phyloP scores from a whole-genome alignment of 495 filamentous ascomycete species.

The Talaromyces adpressus region DNA sequence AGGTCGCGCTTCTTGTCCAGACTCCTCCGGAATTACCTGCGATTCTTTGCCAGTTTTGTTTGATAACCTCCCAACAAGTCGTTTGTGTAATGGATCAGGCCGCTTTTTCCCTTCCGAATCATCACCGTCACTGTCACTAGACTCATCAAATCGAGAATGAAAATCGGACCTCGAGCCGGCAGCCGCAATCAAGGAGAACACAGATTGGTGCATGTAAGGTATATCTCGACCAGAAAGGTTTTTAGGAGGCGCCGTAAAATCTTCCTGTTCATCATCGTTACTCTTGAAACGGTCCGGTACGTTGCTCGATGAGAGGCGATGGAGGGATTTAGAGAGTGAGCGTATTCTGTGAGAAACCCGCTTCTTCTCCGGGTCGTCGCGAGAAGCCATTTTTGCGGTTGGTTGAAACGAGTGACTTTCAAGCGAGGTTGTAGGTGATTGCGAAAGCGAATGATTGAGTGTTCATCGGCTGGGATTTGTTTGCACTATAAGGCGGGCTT shows the following conservation, averaged over 20 bases:
- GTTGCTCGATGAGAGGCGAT: conserved; percentile 56
- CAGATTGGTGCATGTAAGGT: conserved; percentile 83
- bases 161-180: conserved; percentile 77
- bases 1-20: neutral
- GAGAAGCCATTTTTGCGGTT: conserved; percentile 7
- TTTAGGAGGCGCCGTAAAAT: conserved; percentile 56
- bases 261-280: conserved; percentile 64
- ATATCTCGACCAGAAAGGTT: conserved; percentile 32
- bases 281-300: conserved; percentile 73
- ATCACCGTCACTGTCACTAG: conserved; percentile 72
- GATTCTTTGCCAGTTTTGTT: neutral
- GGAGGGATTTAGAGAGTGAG: conserved; percentile 49
- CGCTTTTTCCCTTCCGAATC: conserved; percentile 22
- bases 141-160: conserved; percentile 72
- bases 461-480: neutral
- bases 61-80: neutral
- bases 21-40: conserved; percentile 10
- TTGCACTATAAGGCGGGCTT: neutral
- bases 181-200: conserved; percentile 92
- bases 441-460: neutral
- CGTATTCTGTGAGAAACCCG: conserved; percentile 44
- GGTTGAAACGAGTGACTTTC: neutral
- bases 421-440: neutral
- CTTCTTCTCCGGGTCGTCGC: conserved; percentile 27
- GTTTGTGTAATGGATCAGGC: neutral